phyloP scores from a whole-genome alignment of 2,329 filamentous ascomycete species.

The Lachnellula suecica region DNA sequence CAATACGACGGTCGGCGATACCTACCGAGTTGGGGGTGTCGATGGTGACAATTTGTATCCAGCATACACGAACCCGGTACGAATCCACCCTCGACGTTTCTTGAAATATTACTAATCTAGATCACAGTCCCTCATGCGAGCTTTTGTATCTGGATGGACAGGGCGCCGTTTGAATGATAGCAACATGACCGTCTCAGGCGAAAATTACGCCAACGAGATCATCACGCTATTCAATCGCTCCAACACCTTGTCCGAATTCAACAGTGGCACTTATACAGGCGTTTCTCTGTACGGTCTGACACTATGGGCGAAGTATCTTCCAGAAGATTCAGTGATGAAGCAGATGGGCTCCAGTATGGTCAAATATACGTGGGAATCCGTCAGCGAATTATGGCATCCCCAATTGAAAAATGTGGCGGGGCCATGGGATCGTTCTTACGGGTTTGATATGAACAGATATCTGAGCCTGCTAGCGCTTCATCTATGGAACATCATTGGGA shows the following conservation, averaged over 20 bases:
- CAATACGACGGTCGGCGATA: slow-evolving; percentile 57
- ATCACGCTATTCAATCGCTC: slow-evolving; percentile 55
- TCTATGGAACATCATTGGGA: slow-evolving; percentile 57
- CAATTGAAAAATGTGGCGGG: slow-evolving; percentile 60
- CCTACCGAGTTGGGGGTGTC: slow-evolving; percentile 59
- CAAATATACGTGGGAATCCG: slow-evolving; percentile 49
- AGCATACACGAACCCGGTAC: slow-evolving; percentile 56
- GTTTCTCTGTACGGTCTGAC: slow-evolving; percentile 59
- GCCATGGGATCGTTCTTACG: slow-evolving; percentile 63
- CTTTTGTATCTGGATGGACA: slow-evolving; percentile 58
- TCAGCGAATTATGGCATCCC: slow-evolving; percentile 55
- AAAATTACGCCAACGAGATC: slow-evolving; percentile 54
- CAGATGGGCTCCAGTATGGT: slow-evolving; percentile 52
- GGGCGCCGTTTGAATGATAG: slow-evolving; percentile 51
- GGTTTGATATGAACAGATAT: slow-evolving; percentile 64
- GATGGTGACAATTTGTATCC: slow-evolving; percentile 62
- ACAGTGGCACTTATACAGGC: slow-evolving; percentile 59
- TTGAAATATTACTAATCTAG: slow-evolving; percentile 1
- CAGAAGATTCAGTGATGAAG: slow-evolving; percentile 51
- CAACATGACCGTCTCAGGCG: slow-evolving; percentile 59
- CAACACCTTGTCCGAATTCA: slow-evolving; percentile 57
- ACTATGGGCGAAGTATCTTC: slow-evolving; percentile 59
- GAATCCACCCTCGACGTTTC: slow-evolving; percentile 7
- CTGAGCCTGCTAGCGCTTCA: slow-evolving; percentile 56
- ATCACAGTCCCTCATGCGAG: slow-evolving; percentile 54